Base-by-base conservation (phyloP, 1,284 basidiomycete species). In the Chondrostereum purpureum region DNA sequence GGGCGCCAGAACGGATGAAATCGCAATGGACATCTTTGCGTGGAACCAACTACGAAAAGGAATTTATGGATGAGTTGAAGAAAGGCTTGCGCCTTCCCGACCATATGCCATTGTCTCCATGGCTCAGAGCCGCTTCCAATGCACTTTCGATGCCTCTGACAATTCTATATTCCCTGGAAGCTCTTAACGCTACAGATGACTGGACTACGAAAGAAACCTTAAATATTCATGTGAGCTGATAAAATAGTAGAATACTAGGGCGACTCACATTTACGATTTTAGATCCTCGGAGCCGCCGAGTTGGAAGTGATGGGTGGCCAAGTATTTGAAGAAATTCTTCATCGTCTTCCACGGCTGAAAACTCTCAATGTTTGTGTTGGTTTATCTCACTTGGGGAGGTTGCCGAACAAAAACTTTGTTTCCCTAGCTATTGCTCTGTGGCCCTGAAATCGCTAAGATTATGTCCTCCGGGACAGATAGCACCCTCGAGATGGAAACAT, bases 291-390 rank as follows among this genome's bases (percentile, higher is more conserved):
- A 1, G 58, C 64, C 1, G 47, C 49, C 14, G 27, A 55, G 18
- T 51, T 51, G 10, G 64, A 67, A 39, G n/a, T 63, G 5, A 23
- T 39, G 12, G 44, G 54, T 27, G 53, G 55, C 5, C 40, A 55
- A 6, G 50, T 61, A 0, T 67, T 69, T 42, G 66, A 69, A 48
- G 65, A 66, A 44, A 63, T 66, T 12, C 35, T 67, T 1, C 65
- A 67, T 45, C 59, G 62, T n/a, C 53, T 64, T 19, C 65, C 65
- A 0, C 43, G 53, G 19, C 55, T 67, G 1, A 59, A 67, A 24
- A 58, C 39, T 0, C 49, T 68, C 16, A 58, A 58, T 50, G 66
- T 65, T 41, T 12, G 49, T 18, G 24, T 34, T 17, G 3, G 22
- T 48, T 14, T 37, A 23, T 13, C 20, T 31, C 4, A 14, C 39